Evolutionary conservation across 2,329 filamentous ascomycete genomes (phyloP), one percentile per base, ranked within the genome.

Genomic region (Pseudocercospora crystallina): DNA sequence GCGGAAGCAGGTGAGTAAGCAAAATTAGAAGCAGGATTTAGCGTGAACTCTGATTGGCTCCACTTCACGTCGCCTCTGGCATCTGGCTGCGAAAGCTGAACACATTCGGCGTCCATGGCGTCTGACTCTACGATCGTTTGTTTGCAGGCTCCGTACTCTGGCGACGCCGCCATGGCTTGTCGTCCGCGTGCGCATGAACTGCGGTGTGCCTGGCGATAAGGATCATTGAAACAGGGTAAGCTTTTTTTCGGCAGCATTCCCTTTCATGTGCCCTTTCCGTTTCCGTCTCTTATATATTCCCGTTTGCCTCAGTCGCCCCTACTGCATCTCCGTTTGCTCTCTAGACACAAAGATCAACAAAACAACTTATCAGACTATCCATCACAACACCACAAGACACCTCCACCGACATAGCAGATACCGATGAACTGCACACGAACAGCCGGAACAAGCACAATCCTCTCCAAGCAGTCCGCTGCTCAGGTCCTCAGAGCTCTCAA

Each of bases 401-500:
- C 20, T 35, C 5, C 14, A 20, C 35, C 14, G 32, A 14, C 15
- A 45, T 14, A n/a, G 39, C 35, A 36, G 12, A 17, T 12, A 13
- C 45, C 32, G 12, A 53, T 53, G 51, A 49, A 33, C 51, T 53
- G 46, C 38, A 43, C 51, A 42, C 36, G 46, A 34, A 46, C 42
- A 46, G 42, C 14, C 46, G 31, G 35, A 5, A 15, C 51, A 31
- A 47, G 46, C 51, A 43, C 51, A n/a, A 43, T 49, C 42, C 17
- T 47, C 40, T 46, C 51, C 15, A 53, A 47, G 51, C 51, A 49
- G 46, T 49, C 46, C 42, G 66, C 70, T 45, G 59, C 67, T 49
- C 67, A 71, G 33, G 42, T 73, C 41, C 58, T 71, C 59, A 70
- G 66, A 53, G 58, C 65, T 11, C 57, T 72, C 62, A 67, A 70